These are phyloP conservation scores for Cocos nucifera DNA, from an alignment of 176 grass and related monocot genomes.

Conservation along the genomic window DNA sequence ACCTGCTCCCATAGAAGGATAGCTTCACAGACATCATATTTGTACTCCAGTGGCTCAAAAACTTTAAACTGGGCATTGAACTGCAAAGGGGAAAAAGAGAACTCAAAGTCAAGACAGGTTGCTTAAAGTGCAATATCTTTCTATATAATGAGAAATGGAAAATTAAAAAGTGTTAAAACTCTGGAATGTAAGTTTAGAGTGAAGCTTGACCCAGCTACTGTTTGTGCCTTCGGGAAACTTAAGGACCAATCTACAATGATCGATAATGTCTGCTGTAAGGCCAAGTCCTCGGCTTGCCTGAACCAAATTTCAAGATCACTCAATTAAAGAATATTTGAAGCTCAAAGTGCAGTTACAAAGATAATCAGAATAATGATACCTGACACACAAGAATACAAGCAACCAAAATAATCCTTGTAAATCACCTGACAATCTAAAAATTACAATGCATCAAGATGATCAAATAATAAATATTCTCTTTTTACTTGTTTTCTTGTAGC, in stretches of 20 bases:
- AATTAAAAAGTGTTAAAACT: constrained; percentile 12
- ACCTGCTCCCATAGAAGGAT: constrained; percentile 95
- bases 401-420: too few species aligned
- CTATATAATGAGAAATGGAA: background rate
- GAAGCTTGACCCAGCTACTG: constrained; percentile 66
- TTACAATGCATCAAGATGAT: too few species aligned
- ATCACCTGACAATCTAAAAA: too few species aligned
- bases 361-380: background rate
- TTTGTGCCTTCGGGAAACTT: constrained; percentile 79
- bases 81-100: constrained; percentile 34
- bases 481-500: too few species aligned
- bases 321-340: constrained; percentile 1
- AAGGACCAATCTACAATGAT: constrained; percentile 80
- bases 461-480: too few species aligned
- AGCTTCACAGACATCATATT: constrained; percentile 69
- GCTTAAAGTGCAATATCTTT: background rate
- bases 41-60: constrained; percentile 80
- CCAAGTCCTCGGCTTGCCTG: constrained; percentile 90
- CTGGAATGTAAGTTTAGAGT: constrained; percentile 14
- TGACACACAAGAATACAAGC: too few species aligned
- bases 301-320: constrained; percentile 20
- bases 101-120: background rate
- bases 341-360: background rate
- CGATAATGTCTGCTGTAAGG: constrained; percentile 59
- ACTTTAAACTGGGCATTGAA: constrained; percentile 84